Conservation (phyloP, 179 eudicot species). For the Spinacia oleracea region DNA sequence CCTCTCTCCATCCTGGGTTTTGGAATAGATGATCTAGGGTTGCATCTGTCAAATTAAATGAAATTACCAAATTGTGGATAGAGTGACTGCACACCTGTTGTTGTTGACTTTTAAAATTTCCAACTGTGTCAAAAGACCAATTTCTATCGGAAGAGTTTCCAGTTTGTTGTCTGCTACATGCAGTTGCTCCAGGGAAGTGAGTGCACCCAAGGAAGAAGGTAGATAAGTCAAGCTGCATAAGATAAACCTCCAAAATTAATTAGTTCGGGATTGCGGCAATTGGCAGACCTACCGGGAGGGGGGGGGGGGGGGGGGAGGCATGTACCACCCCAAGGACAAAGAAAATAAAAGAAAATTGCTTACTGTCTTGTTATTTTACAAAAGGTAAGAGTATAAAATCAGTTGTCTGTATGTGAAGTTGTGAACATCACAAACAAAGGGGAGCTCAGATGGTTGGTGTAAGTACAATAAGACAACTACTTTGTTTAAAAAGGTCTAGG, state of each 20-base stretch:
- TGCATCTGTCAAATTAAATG: background rate
- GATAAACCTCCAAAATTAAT: slow-evolving; percentile 9
- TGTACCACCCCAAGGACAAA: too few species aligned
- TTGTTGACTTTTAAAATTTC: slow-evolving; percentile 67
- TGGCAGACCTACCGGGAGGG: too few species aligned
- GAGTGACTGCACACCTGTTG: slow-evolving; percentile 54
- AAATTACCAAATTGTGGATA: background rate
- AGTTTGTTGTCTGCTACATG: slow-evolving; percentile 63
- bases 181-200: slow-evolving; percentile 65
- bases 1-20: background rate
- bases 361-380: too few species aligned
- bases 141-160: slow-evolving; percentile 60
- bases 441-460: too few species aligned
- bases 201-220: slow-evolving; percentile 69
- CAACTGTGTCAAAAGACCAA: slow-evolving; percentile 55
- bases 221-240: slow-evolving; percentile 66
- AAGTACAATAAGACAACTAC: too few species aligned
- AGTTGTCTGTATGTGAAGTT: too few species aligned
- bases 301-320: too few species aligned
- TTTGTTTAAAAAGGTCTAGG: too few species aligned
- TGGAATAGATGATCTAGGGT: background rate
- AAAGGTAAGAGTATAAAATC: too few species aligned
- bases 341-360: too few species aligned
- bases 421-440: too few species aligned
- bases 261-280: background rate